Evolutionary conservation across 805 yeast species (phyloP).

Genomic region (Teunomyces lycoperdinae): DNA sequence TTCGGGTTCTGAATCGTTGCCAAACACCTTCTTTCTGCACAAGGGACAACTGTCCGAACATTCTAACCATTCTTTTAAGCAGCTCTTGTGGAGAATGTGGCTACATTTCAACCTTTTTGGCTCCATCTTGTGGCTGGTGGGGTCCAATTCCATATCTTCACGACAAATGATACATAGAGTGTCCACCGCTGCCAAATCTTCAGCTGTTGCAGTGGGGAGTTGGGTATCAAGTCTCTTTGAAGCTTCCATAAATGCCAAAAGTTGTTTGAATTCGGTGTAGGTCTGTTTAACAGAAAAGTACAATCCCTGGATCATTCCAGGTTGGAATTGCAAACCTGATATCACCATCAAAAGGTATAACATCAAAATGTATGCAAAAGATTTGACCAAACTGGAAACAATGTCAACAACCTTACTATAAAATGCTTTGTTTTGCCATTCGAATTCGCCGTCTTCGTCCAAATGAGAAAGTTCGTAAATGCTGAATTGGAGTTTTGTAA

Average conservation of each 20-base stretch:
- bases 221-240: slow-evolving; percentile 62
- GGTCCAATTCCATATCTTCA: slow-evolving; percentile 68
- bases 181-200: slow-evolving; percentile 54
- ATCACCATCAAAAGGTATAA: slow-evolving; percentile 34
- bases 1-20: neutral
- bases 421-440: slow-evolving; percentile 70
- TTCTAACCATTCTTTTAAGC: slow-evolving; percentile 90
- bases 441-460: slow-evolving; percentile 43
- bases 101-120: slow-evolving; percentile 84
- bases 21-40: slow-evolving; percentile 69
- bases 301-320: slow-evolving; percentile 43
- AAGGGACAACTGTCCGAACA: slow-evolving; percentile 92
- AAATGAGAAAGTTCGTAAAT: slow-evolving; percentile 52
- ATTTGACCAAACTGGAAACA: slow-evolving; percentile 39
- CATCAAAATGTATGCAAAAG: slow-evolving; percentile 28
- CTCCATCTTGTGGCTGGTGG: slow-evolving; percentile 19
- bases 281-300: slow-evolving; percentile 38
- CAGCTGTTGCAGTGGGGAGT: slow-evolving; percentile 59
- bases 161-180: slow-evolving; percentile 85
- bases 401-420: slow-evolving; percentile 58
- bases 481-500: slow-evolving; percentile 49
- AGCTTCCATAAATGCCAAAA: slow-evolving; percentile 49
- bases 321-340: slow-evolving; percentile 30
- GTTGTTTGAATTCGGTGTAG: slow-evolving; percentile 38
- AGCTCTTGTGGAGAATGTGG: slow-evolving; percentile 85